These are phyloP conservation scores for Ophiostoma ulmi DNA, from an alignment of 2,329 filamentous ascomycete genomes.

Conservation along the genomic window DNA sequence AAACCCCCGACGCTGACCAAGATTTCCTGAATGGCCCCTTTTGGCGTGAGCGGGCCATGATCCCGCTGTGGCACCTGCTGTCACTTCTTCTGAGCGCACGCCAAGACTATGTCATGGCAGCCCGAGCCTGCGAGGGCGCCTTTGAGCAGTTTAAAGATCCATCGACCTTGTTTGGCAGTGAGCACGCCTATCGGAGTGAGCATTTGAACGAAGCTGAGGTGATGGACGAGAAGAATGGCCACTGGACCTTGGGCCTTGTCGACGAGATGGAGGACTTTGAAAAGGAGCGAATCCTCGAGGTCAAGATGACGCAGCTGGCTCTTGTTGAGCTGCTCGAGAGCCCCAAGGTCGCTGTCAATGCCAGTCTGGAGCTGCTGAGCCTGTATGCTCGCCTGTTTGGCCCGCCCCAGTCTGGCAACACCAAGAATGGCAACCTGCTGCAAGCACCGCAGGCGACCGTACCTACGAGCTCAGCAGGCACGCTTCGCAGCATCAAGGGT, in stretches of 20 bases:
- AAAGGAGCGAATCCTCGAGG: constrained; percentile 81
- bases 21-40: constrained; percentile 45
- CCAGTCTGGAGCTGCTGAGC: constrained; percentile 75
- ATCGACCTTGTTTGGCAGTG: constrained; percentile 61
- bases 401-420: constrained; percentile 44
- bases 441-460: constrained; percentile 42
- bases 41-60: constrained; percentile 59
- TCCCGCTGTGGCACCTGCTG: constrained; percentile 88
- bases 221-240: constrained; percentile 32
- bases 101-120: constrained; percentile 76
- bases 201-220: constrained; percentile 56
- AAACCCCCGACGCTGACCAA: constrained; percentile 43
- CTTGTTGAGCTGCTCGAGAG: constrained; percentile 80
- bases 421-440: constrained; percentile 30
- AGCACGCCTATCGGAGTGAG: constrained; percentile 58
- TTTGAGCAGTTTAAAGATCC: constrained; percentile 82
- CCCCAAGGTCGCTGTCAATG: constrained; percentile 78
- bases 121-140: constrained; percentile 79
- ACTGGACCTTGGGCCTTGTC: constrained; percentile 50
- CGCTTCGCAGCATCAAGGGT: constrained; percentile 62
- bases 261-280: constrained; percentile 79
- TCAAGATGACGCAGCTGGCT: constrained; percentile 90
- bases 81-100: constrained; percentile 79
- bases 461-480: constrained; percentile 66
- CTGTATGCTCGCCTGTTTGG: constrained; percentile 80